Evolutionary conservation across 257 asterid genomes (phyloP), one percentile per base, ranked within the genome.

Genomic region (Nyctanthes arbortristis): DNA sequence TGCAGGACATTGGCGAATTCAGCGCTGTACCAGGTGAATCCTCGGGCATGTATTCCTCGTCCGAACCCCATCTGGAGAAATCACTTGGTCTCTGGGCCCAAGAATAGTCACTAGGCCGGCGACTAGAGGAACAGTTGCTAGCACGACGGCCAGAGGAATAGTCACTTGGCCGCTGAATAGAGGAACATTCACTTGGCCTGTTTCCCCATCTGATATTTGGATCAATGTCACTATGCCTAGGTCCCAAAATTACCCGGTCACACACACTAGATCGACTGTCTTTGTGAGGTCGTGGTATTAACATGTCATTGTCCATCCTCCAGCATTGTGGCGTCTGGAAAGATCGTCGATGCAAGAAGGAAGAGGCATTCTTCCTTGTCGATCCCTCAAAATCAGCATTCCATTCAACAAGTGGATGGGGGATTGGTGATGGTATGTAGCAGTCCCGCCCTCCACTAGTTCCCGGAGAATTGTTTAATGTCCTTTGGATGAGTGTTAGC

Each of bases 331-430:
- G 85, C 36, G 84, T 83, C 70, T 83, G 88, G 67, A 83, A 83
- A 0, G 88, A 83, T 32, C 85, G 80, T 7, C 85, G 84, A 29
- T 78, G 85, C 16, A 69, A 28, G 54, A 78, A 78, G 6, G 81
- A 75, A 4, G 87, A 77, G 34, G 81, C 72, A 35, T 78, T 83
- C 63, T 72, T 81, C 76, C 79, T 75, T 55, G 37, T 49, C 60
- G 88, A 78, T 66, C 88, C 88, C 75, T 83, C 88, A 18, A 83
- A 83, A 73, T 80, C 88, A 35, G 85, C 88, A 80, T 83, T 82
- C 84, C 85, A 84, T 69, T 89, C 96, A 32, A 78, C 81, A 52
- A 83, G 54, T 4, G 85, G 85, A 68, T 80, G 74, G 27, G 88
- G 88, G 73, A 80, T 64, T 18, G 88, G 88, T 39, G 85, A 83